Percentiles rank a stretch among this genome's conserved stretches.
Evolutionary conservation across 306 rosid genomes (phyloP).

Genomic region (Castanopsis chinensis): DNA sequence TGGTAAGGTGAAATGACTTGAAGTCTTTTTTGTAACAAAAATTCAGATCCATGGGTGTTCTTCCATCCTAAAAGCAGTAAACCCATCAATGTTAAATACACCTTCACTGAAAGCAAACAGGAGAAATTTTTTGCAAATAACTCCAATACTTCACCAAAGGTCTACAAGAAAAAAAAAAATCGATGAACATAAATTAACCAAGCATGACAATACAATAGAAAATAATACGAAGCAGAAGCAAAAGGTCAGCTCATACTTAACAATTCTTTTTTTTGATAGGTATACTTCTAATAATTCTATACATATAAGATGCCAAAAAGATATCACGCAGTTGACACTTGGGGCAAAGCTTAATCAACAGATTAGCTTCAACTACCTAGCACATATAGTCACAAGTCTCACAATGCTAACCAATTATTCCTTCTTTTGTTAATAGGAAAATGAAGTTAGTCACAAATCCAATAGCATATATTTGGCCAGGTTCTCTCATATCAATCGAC

Average conservation of each 20-base stretch:
- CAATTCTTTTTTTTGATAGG: too few species aligned
- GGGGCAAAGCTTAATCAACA: too few species aligned
- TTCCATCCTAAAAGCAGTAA: constrained; percentile 72
- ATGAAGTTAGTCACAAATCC: neutral
- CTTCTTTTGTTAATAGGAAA: neutral
- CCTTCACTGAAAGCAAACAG: neutral
- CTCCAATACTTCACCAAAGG: neutral
- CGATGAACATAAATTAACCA: neutral
- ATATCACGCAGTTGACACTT: neutral
- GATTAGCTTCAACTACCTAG: too few species aligned
- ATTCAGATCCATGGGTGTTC: constrained; percentile 72
- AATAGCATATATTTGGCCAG: neutral
- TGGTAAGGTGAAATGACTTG: constrained; percentile 81
- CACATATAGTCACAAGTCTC: too few species aligned
- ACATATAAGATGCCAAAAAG: neutral
- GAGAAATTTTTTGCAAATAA: neutral
- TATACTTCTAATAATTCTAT: too few species aligned
- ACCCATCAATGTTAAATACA: constrained; percentile 5
- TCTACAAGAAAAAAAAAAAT: neutral
- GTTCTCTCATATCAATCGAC: neutral
- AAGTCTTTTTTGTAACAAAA: constrained; percentile 83
- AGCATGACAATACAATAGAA: neutral
- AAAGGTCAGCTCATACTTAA: too few species aligned
- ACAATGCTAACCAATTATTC: neutral
- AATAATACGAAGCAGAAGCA: neutral